Conservation (phyloP, 495 filamentous ascomycete species). For the Cenococcum geophilum region DNA sequence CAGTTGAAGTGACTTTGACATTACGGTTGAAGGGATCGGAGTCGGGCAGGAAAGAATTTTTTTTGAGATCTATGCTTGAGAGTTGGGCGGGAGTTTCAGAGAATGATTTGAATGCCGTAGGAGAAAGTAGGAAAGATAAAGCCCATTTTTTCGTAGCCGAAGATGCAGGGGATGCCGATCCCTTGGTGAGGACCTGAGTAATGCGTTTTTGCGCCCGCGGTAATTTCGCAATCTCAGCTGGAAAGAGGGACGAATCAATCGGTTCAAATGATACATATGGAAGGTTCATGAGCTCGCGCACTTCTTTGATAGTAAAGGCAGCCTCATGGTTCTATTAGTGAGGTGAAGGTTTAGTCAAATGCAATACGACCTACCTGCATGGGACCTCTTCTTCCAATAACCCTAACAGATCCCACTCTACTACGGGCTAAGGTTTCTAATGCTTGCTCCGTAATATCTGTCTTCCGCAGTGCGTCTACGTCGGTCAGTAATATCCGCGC, state of each 20-base stretch:
- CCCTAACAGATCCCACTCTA: conserved; percentile 67
- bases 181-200: conserved; percentile 71
- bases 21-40: conserved; percentile 45
- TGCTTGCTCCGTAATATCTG: conserved; percentile 82
- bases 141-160: conserved; percentile 66
- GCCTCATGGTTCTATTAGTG: conserved; percentile 47
- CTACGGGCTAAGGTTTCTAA: conserved; percentile 67
- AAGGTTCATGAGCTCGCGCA: conserved; percentile 80
- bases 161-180: conserved; percentile 48
- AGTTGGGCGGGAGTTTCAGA: conserved; percentile 44
- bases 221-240: conserved; percentile 52
- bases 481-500: conserved; percentile 76
- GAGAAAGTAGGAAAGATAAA: conserved; percentile 73
- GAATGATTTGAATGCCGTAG: conserved; percentile 57
- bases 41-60: conserved; percentile 50
- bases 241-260: conserved; percentile 57
- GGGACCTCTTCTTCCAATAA: conserved; percentile 82
- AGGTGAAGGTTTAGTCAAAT: not conserved
- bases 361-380: conserved; percentile 55
- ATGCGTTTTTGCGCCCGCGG: conserved; percentile 69
- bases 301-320: conserved; percentile 89
- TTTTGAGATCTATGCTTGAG: conserved; percentile 57
- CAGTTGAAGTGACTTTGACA: conserved; percentile 50
- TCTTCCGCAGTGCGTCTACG: conserved; percentile 64
- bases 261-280: conserved; percentile 64